Evolutionary conservation across 352 stramenopile species (phyloP).

Genomic region (Lagenidium sp.): DNA sequence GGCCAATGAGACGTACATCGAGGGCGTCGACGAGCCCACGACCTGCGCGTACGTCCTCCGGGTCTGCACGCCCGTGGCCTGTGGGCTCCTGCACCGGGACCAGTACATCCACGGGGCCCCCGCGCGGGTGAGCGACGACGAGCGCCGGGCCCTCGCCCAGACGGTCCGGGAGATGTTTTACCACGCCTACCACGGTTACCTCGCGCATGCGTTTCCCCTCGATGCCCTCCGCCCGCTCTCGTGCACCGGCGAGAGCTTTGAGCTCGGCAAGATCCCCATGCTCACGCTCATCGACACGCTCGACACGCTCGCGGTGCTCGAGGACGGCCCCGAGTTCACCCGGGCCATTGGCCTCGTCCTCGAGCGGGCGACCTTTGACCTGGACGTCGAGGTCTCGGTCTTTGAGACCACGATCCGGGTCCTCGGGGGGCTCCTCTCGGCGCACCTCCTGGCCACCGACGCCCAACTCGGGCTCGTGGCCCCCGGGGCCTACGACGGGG

Average conservation of each 20-base stretch:
- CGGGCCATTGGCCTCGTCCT: conserved; percentile 58
- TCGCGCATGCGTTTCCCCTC: conserved; percentile 74
- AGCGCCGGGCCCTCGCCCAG: conserved; percentile 33
- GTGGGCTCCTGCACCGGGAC: conserved; percentile 58
- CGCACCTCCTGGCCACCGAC: conserved; percentile 79
- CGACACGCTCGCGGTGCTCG: conserved; percentile 85
- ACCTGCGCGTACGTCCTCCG: conserved; percentile 50
- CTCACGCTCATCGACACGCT: conserved; percentile 89
- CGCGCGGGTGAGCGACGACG: conserved; percentile 39
- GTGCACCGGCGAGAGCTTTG: conserved; percentile 60
- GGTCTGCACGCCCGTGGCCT: conserved; percentile 69
- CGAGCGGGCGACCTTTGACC: conserved; percentile 54
- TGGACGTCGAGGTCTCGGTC: conserved; percentile 86
- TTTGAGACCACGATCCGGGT: conserved; percentile 93
- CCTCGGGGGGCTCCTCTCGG: conserved; percentile 86
- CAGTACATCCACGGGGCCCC: conserved; percentile 51
- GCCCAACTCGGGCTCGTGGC: conserved; percentile 37
- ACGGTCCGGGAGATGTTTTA: conserved; percentile 88
- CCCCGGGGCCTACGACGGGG: conserved; percentile 82
- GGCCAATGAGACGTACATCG: conserved; percentile 79
- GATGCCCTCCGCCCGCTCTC: conserved; percentile 69
- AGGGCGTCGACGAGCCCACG: conserved; percentile 38
- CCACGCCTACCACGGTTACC: conserved; percentile 83
- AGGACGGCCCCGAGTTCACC: conserved; percentile 67
- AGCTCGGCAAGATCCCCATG: conserved; percentile 73